Conservation (phyloP, 2,329 filamentous ascomycete species). For the Akanthomyces lecanii region DNA sequence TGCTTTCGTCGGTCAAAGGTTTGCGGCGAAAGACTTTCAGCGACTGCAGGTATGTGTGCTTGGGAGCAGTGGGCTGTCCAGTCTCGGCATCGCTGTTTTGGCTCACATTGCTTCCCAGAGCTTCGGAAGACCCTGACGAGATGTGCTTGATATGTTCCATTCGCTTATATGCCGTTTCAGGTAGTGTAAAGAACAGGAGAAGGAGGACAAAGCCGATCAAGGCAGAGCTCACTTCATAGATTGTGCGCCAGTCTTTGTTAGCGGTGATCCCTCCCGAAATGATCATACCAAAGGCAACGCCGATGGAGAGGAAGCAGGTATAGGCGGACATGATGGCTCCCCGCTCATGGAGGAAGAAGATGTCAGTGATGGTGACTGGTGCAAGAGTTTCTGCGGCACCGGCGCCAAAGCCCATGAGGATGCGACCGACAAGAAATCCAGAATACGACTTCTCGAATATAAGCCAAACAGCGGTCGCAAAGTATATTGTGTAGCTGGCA, state of each 20-base stretch:
- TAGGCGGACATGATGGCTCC: constrained; percentile 47
- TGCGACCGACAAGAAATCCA: constrained; percentile 42
- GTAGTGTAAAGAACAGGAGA: constrained; percentile 49
- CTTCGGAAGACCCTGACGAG: constrained; percentile 17
- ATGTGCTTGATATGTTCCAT: constrained; percentile 19
- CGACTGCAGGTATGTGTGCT: constrained; percentile 30
- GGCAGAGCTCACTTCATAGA: constrained; percentile 48
- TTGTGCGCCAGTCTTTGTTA: constrained; percentile 44
- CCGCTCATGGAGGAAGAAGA: constrained; percentile 55
- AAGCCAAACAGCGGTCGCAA: constrained; percentile 39
- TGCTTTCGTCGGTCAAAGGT: constrained; percentile 41
- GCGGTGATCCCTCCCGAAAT: constrained; percentile 47
- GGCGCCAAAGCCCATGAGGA: constrained; percentile 49
- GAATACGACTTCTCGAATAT: constrained; percentile 38
- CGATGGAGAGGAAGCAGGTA: constrained; percentile 37
- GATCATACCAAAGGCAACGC: constrained; percentile 40
- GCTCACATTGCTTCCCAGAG: neutral
- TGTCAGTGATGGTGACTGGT: constrained; percentile 49
- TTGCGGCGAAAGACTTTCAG: constrained; percentile 37
- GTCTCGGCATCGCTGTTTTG: constrained; percentile 19
- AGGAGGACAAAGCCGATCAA: constrained; percentile 45
- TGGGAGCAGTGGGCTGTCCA: constrained; percentile 20
- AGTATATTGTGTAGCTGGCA: constrained; percentile 40
- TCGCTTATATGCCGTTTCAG: constrained; percentile 49
- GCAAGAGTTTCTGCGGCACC: constrained; percentile 50